Base-by-base conservation (phyloP, 208 protist genomes). In the Phytomonas francai region DNA sequence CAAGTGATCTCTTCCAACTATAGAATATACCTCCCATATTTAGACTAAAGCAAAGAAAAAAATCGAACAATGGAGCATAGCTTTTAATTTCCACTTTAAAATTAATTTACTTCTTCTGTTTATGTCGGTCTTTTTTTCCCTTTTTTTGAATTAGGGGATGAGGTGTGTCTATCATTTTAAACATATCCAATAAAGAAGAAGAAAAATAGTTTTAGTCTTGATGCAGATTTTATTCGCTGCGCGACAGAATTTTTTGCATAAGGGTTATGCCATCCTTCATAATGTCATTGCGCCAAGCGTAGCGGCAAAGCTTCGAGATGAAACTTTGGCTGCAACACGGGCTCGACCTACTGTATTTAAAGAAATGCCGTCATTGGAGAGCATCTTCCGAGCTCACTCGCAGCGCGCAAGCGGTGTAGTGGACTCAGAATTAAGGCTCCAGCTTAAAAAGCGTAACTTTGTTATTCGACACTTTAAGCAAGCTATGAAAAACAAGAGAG, bases 211-310 rank as follows among this genome's bases (percentile, higher is more conserved):
- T 5, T 54, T 54, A 54, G 16, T 54, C 45, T 22, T 25, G 45
- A 84, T 85, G 78, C n/a, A 36, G 8, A 63, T 91, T 12, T 80
- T 77, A 9, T 76, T 87, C 67, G 72, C 81, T 16, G 81, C 81
- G 39, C 81, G 87, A 29, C 84, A 92, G 67, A 79, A 81, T 25
- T 95, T 88, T 73, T 74, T 92, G 56, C 76, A 87, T 65, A 59
- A 90, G 29, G 89, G 89, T 39, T 93, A 93, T 59, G 89, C 87
- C 30, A 74, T 95, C 71, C 22, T 95, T 14, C 87, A 80, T 8
- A 68, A 77, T 65, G 79, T 70, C 14, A 36, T 95, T 27, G 58
- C 59, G 0, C 39, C 28, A 12, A 62, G 70, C 7, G 33, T 86
- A 29, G 74, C 82, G 32, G 69, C 79, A 14, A 64, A 58, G n/a